Percentiles rank a stretch among this genome's conserved stretches.
Conservation (phyloP, 352 stramenopile genomes). For the Globisporangium okanoganense region DNA sequence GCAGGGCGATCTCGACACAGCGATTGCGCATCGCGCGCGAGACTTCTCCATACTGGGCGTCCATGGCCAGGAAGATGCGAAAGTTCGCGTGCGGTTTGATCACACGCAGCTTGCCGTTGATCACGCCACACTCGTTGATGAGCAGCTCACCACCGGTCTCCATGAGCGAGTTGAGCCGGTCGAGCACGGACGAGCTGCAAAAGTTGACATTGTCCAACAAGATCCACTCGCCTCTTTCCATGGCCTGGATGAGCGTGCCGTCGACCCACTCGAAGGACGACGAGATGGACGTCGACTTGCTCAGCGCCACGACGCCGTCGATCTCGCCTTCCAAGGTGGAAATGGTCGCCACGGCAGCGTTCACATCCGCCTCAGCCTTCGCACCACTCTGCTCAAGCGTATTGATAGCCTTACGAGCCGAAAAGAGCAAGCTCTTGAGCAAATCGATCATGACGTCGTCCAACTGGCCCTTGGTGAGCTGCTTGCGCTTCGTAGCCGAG, state of each 20-base stretch:
- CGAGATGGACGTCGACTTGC: conserved; percentile 55
- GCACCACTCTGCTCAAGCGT: background rate
- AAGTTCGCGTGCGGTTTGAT: conserved; percentile 98
- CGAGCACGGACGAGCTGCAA: conserved; percentile 98
- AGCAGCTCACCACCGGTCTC: conserved; percentile 97
- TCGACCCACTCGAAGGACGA: conserved; percentile 98
- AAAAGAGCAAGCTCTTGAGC: conserved; percentile 40
- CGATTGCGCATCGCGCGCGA: conserved; percentile 99
- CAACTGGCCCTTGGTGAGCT: conserved; percentile 62
- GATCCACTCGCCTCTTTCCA: conserved; percentile 98
- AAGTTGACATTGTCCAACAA: conserved; percentile 99
- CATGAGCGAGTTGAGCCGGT: conserved; percentile 99
- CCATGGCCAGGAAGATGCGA: conserved; percentile 98
- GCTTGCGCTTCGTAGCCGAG: conserved; percentile 22
- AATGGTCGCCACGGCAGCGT: conserved; percentile 10
- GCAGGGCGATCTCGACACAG: conserved; percentile 96
- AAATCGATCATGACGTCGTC: conserved; percentile 57
- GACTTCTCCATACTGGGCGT: conserved; percentile 95
- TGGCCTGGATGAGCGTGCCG: conserved; percentile 96
- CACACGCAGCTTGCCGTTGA: conserved; percentile 88
- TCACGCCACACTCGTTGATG: conserved; percentile 97
- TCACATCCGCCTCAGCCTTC: background rate
- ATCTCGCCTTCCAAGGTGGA: conserved; percentile 25
- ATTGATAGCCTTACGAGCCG: conserved; percentile 28
- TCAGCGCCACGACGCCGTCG: conserved; percentile 43